phyloP scores from a whole-genome alignment of 768 basidiomycete species.

The Nevesoporus exiguus region DNA sequence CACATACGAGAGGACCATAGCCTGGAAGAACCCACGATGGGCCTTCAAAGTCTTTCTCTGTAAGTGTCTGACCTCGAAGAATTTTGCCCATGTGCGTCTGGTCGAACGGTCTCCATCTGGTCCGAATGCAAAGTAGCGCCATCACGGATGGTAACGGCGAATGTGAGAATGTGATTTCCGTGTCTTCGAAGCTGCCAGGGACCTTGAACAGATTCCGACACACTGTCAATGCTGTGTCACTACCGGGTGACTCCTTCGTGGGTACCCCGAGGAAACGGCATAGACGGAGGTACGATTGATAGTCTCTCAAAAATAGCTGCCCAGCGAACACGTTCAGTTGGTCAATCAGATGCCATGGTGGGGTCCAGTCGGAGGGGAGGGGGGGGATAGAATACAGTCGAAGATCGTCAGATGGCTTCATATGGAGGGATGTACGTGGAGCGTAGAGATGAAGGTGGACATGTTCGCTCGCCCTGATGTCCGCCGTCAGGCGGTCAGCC shows the following conservation, averaged over 20 bases:
- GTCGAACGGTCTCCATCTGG: not conserved
- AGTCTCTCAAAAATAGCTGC: not conserved
- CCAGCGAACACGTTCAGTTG: not conserved
- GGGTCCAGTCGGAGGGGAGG: not conserved
- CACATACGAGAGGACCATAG: too few relatives aligned
- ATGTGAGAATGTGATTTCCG: not conserved
- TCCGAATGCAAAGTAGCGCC: not conserved
- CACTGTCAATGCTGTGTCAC: not conserved
- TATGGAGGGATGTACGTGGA: slow-evolving; percentile 32
- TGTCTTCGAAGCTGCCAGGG: not conserved
- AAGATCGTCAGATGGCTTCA: slow-evolving; percentile 36
- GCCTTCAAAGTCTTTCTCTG: too few relatives aligned
- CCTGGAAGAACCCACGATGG: too few relatives aligned
- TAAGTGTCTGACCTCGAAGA: too few relatives aligned
- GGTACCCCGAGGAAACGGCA: slow-evolving; percentile 22
- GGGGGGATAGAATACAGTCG: slow-evolving; percentile 6
- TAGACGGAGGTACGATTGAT: slow-evolving; percentile 12
- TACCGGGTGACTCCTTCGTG: not conserved
- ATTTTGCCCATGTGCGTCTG: not conserved
- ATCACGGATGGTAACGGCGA: not conserved
- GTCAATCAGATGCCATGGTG: not conserved
- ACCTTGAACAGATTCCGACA: not conserved
- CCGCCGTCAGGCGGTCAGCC: slow-evolving; percentile 35
- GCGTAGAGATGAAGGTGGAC: slow-evolving; percentile 40
- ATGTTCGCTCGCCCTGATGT: slow-evolving; percentile 30